These are phyloP conservation scores for Phanerodontia chrysosporium DNA, from an alignment of 768 basidiomycete genomes.

Conservation along the genomic window DNA sequence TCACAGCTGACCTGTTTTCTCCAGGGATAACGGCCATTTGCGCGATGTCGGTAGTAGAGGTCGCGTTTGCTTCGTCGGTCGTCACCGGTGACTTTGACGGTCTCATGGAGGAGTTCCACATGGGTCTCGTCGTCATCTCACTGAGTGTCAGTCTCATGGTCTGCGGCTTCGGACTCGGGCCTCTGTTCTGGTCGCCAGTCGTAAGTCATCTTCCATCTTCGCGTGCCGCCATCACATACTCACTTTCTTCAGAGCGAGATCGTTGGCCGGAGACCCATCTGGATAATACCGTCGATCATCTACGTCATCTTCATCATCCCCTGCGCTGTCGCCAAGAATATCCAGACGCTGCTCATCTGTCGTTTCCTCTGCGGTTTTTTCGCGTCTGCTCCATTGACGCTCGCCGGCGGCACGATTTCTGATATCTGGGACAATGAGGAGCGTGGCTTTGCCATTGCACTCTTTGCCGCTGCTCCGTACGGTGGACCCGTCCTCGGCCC, in stretches of 20 bases:
- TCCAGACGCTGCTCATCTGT: slow-evolving; percentile 36
- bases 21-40: slow-evolving; percentile 28
- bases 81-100: slow-evolving; percentile 35
- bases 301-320: slow-evolving; percentile 42
- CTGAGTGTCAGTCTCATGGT: slow-evolving; percentile 36
- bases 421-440: slow-evolving; percentile 35
- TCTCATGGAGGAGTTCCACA: slow-evolving; percentile 28
- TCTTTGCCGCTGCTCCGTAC: slow-evolving; percentile 40
- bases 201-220: slow-evolving; percentile 7
- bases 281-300: slow-evolving; percentile 33
- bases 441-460: slow-evolving; percentile 36
- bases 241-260: slow-evolving; percentile 31
- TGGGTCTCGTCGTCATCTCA: slow-evolving; percentile 29
- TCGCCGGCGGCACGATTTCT: slow-evolving; percentile 31
- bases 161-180: slow-evolving; percentile 31
- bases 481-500: slow-evolving; percentile 47
- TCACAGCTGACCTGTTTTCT: not conserved
- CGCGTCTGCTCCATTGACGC: slow-evolving; percentile 33
- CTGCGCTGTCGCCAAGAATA: slow-evolving; percentile 36
- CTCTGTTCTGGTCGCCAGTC: slow-evolving; percentile 27
- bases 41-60: slow-evolving; percentile 30
- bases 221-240: slow-evolving; percentile 11
- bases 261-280: slow-evolving; percentile 34
- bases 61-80: slow-evolving; percentile 34
- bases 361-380: slow-evolving; percentile 40